A percentile compares a stretch with the other conserved stretches of the same genome.
These are phyloP conservation scores for Przewalskia tangutica DNA, from an alignment of 257 asterid species.

Conservation along the genomic window DNA sequence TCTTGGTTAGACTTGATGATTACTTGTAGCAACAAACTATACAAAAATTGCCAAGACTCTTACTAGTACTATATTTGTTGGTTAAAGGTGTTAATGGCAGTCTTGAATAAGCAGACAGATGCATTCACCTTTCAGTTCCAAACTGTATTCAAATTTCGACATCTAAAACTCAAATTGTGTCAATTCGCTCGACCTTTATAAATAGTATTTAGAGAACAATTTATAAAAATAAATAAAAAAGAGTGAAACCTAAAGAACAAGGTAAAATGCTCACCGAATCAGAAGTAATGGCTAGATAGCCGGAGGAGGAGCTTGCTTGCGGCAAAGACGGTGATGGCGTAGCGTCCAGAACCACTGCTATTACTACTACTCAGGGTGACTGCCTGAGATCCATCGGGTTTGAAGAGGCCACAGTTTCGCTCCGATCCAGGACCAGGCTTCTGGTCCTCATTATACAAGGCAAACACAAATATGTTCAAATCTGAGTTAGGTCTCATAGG, in stretches of 20 bases:
- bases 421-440: slow-evolving; percentile 89
- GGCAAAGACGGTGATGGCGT: slow-evolving; percentile 14
- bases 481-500: slow-evolving; percentile 62
- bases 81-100: no score
- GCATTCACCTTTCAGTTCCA: background rate
- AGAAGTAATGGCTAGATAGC: slow-evolving; percentile 43
- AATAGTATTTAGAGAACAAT: background rate
- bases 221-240: no score
- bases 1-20: background rate
- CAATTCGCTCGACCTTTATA: background rate
- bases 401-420: slow-evolving; percentile 74
- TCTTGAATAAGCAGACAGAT: background rate
- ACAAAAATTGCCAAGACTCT: no score
- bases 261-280: slow-evolving; percentile 41
- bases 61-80: no score
- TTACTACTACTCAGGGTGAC: background rate
- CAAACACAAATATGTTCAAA: slow-evolving; percentile 57
- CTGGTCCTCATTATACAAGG: slow-evolving; percentile 74
- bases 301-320: slow-evolving; percentile 23
- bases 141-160: background rate
- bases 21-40: background rate
- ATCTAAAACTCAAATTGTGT: background rate
- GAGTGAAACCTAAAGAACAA: background rate
- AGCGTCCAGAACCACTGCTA: background rate
- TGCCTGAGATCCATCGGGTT: slow-evolving; percentile 67